phyloP scores from a whole-genome alignment of 768 basidiomycete genomes.

The Xerocomellus intermedius region DNA sequence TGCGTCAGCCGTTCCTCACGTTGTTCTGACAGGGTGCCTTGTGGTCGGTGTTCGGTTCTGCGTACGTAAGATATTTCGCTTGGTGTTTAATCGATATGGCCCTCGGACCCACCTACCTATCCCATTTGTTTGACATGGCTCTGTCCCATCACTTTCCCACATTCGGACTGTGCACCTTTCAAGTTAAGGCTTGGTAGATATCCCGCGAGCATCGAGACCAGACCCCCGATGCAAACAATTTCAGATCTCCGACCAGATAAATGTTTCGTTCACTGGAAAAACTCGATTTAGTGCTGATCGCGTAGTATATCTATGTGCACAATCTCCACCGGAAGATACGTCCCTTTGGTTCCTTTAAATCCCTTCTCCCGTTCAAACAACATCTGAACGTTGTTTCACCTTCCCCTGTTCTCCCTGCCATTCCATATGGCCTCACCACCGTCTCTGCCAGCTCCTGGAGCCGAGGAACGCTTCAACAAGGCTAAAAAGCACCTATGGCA shows the following conservation, averaged over 20 bases:
- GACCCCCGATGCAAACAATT: conserved; percentile 32
- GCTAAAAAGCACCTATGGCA: conserved; percentile 37
- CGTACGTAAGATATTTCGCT: conserved; percentile 37
- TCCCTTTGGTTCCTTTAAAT: conserved; percentile 32
- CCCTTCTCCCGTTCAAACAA: conserved; percentile 22
- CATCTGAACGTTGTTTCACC: conserved; percentile 25
- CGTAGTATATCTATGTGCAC: conserved; percentile 41
- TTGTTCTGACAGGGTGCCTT: conserved; percentile 34
- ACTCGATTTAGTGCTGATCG: conserved; percentile 38
- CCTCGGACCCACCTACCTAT: conserved; percentile 38
- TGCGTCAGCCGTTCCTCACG: conserved; percentile 27
- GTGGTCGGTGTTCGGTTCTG: conserved; percentile 28
- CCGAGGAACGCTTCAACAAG: conserved; percentile 36
- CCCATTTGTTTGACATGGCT: conserved; percentile 31
- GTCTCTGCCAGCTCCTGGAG: conserved; percentile 14
- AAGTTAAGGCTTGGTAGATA: conserved; percentile 33
- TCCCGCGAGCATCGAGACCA: conserved; percentile 39
- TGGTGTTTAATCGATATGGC: conserved; percentile 39
- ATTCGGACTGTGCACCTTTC: conserved; percentile 31
- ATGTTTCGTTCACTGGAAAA: conserved; percentile 36
- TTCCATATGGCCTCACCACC: conserved; percentile 26
- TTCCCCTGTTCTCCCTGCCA: conserved; percentile 20
- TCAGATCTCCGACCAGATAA: conserved; percentile 40
- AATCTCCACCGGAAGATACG: conserved; percentile 35
- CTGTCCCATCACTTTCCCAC: conserved; percentile 34